Percentiles rank a stretch among this genome's conserved stretches.
Conservation (phyloP, 805 yeast species). For the Pichia nanzhaoensis region DNA sequence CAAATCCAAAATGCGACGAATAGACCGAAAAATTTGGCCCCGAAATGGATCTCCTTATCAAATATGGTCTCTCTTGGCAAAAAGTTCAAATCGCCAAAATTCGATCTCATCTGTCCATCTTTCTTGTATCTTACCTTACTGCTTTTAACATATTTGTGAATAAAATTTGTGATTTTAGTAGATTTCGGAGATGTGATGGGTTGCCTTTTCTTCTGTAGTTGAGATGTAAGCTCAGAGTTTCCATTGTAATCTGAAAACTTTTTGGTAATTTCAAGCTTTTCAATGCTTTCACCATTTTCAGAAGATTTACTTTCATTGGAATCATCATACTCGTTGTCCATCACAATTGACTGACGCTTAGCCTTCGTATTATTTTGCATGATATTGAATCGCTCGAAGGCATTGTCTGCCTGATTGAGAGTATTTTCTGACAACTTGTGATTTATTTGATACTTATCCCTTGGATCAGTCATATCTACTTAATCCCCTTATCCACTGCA, state of each 20-base stretch:
- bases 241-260: too few relatives aligned
- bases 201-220: too few relatives aligned
- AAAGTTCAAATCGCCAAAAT: conserved; percentile 50
- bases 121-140: conserved; percentile 18
- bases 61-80: conserved; percentile 40
- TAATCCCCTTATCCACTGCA: too few relatives aligned
- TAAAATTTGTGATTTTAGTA: background rate
- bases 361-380: background rate
- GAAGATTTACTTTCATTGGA: conserved; percentile 2
- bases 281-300: too few relatives aligned
- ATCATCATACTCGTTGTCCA: conserved; percentile 21
- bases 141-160: conserved; percentile 1
- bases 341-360: conserved; percentile 19
- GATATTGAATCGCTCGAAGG: conserved; percentile 6
- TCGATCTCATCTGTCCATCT: conserved; percentile 38
- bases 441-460: background rate
- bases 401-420: background rate
- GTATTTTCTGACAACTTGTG: conserved; percentile 2
- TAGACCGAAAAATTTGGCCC: conserved; percentile 64
- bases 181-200: too few relatives aligned
- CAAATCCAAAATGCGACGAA: conserved; percentile 76
- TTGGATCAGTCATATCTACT: conserved; percentile 1
- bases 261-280: too few relatives aligned
- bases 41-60: conserved; percentile 41
- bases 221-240: too few relatives aligned